Conservation (phyloP, 2,329 filamentous ascomycete genomes). For the Exophiala sp. region DNA sequence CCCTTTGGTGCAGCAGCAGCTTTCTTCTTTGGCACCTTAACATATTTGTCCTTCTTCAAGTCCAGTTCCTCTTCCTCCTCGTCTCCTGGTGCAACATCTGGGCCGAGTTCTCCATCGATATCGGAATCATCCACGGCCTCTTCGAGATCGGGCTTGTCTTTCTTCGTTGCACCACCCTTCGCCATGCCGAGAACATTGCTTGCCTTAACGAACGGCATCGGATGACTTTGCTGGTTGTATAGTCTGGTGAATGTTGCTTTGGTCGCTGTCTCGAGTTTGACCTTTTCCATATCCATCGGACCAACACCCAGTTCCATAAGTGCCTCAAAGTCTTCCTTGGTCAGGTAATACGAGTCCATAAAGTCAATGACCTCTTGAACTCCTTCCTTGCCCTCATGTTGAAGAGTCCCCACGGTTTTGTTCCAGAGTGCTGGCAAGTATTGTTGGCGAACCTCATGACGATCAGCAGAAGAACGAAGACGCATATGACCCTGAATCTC, state of each 20-base stretch:
- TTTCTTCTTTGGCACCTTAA: slow-evolving; percentile 83
- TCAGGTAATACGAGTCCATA: slow-evolving; percentile 97
- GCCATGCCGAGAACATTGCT: slow-evolving; percentile 69
- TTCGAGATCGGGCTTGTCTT: slow-evolving; percentile 86
- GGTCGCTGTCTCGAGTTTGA: slow-evolving; percentile 78
- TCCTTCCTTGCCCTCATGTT: slow-evolving; percentile 74
- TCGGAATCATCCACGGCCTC: slow-evolving; percentile 86
- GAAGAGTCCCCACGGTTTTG: slow-evolving; percentile 69
- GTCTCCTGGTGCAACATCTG: slow-evolving; percentile 49
- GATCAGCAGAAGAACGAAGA: slow-evolving; percentile 80
- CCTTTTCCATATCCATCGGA: slow-evolving; percentile 68
- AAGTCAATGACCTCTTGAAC: slow-evolving; percentile 82
- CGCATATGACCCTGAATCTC: slow-evolving; percentile 98
- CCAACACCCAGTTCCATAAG: slow-evolving; percentile 90
- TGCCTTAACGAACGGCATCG: slow-evolving; percentile 94
- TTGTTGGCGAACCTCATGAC: slow-evolving; percentile 89
- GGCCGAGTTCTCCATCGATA: slow-evolving; percentile 61
- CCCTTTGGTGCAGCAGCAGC: slow-evolving; percentile 46
- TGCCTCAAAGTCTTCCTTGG: slow-evolving; percentile 88
- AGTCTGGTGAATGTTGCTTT: slow-evolving; percentile 86
- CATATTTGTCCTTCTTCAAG: slow-evolving; percentile 91
- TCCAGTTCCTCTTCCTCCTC: slow-evolving; percentile 77
- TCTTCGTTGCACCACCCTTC: slow-evolving; percentile 54
- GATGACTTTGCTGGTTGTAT: slow-evolving; percentile 85
- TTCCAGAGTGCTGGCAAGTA: slow-evolving; percentile 89